Base-by-base conservation (phyloP, 208 protist species). In the Lotmaria passim region DNA sequence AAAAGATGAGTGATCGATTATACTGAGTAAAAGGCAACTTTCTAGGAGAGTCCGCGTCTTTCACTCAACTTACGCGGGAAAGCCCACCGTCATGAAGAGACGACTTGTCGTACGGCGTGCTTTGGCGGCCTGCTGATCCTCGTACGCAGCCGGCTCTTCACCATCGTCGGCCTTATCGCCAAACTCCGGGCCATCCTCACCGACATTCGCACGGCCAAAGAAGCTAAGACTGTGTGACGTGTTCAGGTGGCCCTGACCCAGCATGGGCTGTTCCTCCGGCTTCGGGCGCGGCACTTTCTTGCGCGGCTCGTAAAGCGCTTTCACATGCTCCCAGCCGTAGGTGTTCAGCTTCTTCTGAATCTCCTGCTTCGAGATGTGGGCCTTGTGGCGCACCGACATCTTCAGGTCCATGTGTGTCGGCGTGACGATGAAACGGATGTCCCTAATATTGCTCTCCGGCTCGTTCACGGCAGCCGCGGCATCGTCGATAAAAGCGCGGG, bases 351-450 rank as follows among this genome's bases (percentile, higher is more conserved):
- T 77, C 28, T 76, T 55, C 60, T 93, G 87, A 24, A 90, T 74
- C 55, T 78, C 73, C 56, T 76, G 56, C 53, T 51, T 61, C 10
- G 78, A 75, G 28, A 73, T 76, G 57, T 79, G 64, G 17, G 72
- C 66, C 51, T 79, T 74, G 72, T 93, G 87, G 23, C 87, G 87
- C 28, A 93, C 78, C 19, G 58, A 83, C 56, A 86, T 69, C 63
- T 85, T 85, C n/a, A 86, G 75, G 26, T 72, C 34, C 15, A 93
- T 48, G 56, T 83, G 81, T 11, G 60, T 60, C 17, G 74, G 58
- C 10, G 43, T 83, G 30, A 89, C 74, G 38, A 85, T 73, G 66
- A 92, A 89, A n/a, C 77, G 78, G n/a, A 94, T 15, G 53, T 83
- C 72, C 44, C 73, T 61, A 38, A 94, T 83, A 56, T 83, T 81